Conservation (phyloP, 805 yeast species). For the Ogataea haglerorum region DNA sequence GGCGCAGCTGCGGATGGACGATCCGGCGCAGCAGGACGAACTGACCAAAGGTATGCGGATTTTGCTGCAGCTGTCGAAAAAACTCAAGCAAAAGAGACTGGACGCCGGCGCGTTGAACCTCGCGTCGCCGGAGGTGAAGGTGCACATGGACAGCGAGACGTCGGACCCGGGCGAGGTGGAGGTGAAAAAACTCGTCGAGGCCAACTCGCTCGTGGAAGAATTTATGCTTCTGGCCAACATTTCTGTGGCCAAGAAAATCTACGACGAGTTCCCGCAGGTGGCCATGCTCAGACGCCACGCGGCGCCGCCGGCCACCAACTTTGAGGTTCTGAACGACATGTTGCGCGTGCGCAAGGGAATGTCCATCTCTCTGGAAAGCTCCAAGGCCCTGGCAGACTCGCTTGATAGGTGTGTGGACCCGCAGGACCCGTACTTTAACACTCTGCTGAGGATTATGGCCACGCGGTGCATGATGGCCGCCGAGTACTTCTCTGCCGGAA, state of each 20-base stretch:
- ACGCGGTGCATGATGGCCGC: constrained; percentile 99
- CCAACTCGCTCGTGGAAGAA: constrained; percentile 96
- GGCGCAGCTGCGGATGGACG: constrained; percentile 92
- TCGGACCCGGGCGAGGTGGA: constrained; percentile 96
- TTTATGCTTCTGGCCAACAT: constrained; percentile 97
- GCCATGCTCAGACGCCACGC: constrained; percentile 98
- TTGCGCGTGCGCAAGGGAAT: constrained; percentile 74
- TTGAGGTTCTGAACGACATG: constrained; percentile 87
- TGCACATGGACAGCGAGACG: constrained; percentile 94
- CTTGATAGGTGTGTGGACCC: constrained; percentile 83
- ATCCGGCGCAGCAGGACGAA: constrained; percentile 68
- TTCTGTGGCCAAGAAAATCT: constrained; percentile 89
- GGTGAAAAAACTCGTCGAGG: constrained; percentile 79
- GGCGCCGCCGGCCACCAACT: constrained; percentile 93
- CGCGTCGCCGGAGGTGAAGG: constrained; percentile 97
- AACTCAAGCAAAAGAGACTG: constrained; percentile 77
- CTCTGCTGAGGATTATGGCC: constrained; percentile 91
- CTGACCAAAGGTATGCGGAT: constrained; percentile 87
- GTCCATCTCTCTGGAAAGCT: constrained; percentile 75
- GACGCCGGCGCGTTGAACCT: constrained; percentile 95
- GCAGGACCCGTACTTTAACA: constrained; percentile 86
- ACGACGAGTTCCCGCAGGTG: constrained; percentile 92
- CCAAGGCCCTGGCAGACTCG: constrained; percentile 90
- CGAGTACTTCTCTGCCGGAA: constrained; percentile 91
- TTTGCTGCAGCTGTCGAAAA: constrained; percentile 73